Evolutionary conservation across 306 rosid species (phyloP).

Genomic region (Castanea crenata): DNA sequence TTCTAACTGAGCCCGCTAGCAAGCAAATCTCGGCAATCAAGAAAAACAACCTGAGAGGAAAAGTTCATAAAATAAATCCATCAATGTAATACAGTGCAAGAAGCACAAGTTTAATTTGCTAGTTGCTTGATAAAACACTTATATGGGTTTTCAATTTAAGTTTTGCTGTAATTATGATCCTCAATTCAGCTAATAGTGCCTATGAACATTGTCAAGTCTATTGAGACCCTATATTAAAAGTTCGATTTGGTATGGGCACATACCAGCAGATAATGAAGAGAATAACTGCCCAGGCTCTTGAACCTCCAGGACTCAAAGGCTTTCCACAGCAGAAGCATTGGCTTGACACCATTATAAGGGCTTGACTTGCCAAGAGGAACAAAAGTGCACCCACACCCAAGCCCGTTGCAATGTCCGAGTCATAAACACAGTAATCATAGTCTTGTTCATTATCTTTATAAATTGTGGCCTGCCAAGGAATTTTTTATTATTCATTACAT

Average conservation of each 20-base stretch:
- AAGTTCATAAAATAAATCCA: not conserved
- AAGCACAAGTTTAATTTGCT: not conserved
- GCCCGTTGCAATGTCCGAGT: conserved; percentile 82
- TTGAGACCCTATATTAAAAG: not conserved
- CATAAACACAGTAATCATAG: conserved; percentile 70
- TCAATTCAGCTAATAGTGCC: not conserved
- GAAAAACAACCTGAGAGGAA: conserved; percentile 73
- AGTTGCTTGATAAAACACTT: not conserved
- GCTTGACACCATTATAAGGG: conserved; percentile 79
- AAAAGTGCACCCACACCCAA: conserved; percentile 94
- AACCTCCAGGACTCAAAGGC: conserved; percentile 81
- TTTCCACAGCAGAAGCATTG: conserved; percentile 98
- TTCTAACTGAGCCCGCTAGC: conserved; percentile 89
- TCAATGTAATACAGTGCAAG: conserved; percentile 7
- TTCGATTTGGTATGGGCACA: not conserved
- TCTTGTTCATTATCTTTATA: conserved; percentile 34
- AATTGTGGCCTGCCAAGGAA: conserved; percentile 56
- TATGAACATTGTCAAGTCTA: not conserved
- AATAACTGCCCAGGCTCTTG: conserved; percentile 83
- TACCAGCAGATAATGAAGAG: conserved; percentile 97
- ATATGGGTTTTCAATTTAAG: not conserved
- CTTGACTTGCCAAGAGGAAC: conserved; percentile 73
- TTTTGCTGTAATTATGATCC: not conserved
- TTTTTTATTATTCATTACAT: no score
- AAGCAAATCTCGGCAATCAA: conserved; percentile 84